Conservation (phyloP, 148 eudicot genomes). For the Pharnaceum exiguum region DNA sequence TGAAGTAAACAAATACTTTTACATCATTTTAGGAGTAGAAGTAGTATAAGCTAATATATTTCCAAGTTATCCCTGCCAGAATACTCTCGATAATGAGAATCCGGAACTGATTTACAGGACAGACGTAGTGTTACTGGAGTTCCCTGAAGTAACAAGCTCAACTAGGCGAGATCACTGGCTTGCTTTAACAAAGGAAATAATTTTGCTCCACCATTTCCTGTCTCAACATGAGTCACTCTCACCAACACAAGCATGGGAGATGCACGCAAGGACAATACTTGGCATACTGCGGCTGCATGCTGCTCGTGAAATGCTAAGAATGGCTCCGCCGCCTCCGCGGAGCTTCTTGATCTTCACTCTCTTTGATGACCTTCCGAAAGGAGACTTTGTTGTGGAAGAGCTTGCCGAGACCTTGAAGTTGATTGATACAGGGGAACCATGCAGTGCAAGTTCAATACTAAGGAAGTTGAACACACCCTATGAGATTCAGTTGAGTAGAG, state of each 20-base stretch:
- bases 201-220: slow-evolving; percentile 65
- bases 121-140: slow-evolving; percentile 63
- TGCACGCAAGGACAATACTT: slow-evolving; percentile 75
- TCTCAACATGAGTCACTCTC: slow-evolving; percentile 36
- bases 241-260: slow-evolving; percentile 61
- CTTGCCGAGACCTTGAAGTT: slow-evolving; percentile 61
- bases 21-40: no score
- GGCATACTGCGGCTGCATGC: slow-evolving; percentile 85
- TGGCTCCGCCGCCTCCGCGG: slow-evolving; percentile 80
- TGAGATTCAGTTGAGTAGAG: slow-evolving; percentile 10
- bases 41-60: no score
- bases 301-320: slow-evolving; percentile 82
- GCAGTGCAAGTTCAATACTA: slow-evolving; percentile 73
- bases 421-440: slow-evolving; percentile 37
- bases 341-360: slow-evolving; percentile 72
- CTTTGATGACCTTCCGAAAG: slow-evolving; percentile 79
- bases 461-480: slow-evolving; percentile 45
- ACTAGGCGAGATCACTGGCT: slow-evolving; percentile 97
- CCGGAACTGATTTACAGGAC: slow-evolving; percentile 38
- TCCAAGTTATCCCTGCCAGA: no score
- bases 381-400: slow-evolving; percentile 74
- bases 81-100: not conserved
- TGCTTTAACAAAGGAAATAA: slow-evolving; percentile 64
- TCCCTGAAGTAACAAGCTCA: slow-evolving; percentile 82
- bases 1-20: no score